Percentiles rank a stretch among this genome's conserved stretches.
Evolutionary conservation across 768 basidiomycete genomes (phyloP).

Genomic region (Phylloporus sp.): DNA sequence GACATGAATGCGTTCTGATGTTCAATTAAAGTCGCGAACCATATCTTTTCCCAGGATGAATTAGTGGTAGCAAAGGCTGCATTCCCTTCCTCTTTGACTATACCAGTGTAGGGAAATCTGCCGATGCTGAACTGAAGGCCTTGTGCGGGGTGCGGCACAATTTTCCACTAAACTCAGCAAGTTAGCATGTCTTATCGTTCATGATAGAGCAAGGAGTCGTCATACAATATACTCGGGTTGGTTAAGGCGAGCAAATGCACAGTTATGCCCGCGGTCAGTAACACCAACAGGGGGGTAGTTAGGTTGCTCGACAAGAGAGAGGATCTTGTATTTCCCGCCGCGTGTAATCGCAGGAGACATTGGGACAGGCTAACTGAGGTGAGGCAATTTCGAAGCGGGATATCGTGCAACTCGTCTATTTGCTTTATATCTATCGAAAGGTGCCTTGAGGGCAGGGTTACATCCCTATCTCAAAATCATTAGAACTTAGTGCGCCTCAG

Average conservation of each 20-base stretch:
- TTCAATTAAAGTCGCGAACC: neutral
- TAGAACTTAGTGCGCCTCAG: too few relatives aligned
- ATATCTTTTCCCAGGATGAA: neutral
- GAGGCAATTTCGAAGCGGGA: neutral
- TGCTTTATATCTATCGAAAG: too few relatives aligned
- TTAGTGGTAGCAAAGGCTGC: neutral
- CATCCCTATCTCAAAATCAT: too few relatives aligned
- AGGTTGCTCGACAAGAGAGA: neutral
- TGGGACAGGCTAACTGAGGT: too few relatives aligned
- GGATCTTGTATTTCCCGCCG: neutral
- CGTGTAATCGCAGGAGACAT: neutral
- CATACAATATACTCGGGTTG: neutral
- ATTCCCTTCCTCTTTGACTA: neutral
- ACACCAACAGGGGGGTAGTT: neutral
- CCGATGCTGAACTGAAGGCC: neutral
- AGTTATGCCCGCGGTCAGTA: neutral
- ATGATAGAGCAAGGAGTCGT: neutral
- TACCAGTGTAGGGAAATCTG: neutral
- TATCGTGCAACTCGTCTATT: too few relatives aligned
- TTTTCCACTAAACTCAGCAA: neutral
- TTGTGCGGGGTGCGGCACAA: neutral
- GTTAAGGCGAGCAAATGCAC: neutral
- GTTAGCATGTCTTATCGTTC: too few relatives aligned
- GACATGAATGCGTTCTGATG: neutral
- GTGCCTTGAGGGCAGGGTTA: too few relatives aligned